phyloP scores from a whole-genome alignment of 2,329 filamentous ascomycete genomes.

The Aspergillus versicolor region DNA sequence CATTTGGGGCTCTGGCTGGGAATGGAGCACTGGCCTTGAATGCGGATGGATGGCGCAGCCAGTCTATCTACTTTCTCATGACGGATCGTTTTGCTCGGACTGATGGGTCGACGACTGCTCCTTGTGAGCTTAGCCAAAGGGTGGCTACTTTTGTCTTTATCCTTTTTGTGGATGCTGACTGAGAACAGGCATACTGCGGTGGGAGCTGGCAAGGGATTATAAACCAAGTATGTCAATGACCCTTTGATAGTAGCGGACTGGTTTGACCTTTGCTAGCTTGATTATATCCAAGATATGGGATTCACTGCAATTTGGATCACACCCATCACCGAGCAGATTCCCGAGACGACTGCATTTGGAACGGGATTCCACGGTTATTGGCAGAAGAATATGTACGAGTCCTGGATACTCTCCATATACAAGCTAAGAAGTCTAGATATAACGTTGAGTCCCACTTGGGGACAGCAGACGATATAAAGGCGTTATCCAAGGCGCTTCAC shows the following conservation, averaged over 20 bases:
- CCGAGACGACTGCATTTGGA: constrained; percentile 35
- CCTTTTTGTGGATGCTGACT: background rate
- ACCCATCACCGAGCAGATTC: constrained; percentile 42
- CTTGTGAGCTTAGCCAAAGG: constrained; percentile 26
- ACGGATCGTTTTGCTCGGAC: constrained; percentile 46
- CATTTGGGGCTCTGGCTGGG: no score
- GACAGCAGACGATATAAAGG: constrained; percentile 58
- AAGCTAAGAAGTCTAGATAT: constrained; percentile 37
- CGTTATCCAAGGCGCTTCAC: constrained; percentile 57
- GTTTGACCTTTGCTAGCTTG: constrained; percentile 32
- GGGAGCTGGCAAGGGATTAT: constrained; percentile 52
- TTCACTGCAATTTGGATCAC: constrained; percentile 53
- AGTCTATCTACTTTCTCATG: constrained; percentile 47
- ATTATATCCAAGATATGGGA: constrained; percentile 51
- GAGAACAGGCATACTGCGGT: constrained; percentile 43
- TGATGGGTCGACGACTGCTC: constrained; percentile 36
- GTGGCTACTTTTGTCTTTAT: background rate
- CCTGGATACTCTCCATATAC: no score
- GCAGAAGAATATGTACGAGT: constrained; percentile 41
- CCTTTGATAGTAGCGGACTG: no score
- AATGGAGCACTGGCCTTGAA: no score
- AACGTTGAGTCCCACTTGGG: constrained; percentile 60
- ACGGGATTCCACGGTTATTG: constrained; percentile 52
- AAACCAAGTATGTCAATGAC: constrained; percentile 14
- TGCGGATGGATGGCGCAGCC: constrained; percentile 8